Percentiles rank a stretch among this genome's conserved stretches.
These are phyloP conservation scores for Parathielavia appendiculata DNA, from an alignment of 495 filamentous ascomycete species.

Conservation along the genomic window DNA sequence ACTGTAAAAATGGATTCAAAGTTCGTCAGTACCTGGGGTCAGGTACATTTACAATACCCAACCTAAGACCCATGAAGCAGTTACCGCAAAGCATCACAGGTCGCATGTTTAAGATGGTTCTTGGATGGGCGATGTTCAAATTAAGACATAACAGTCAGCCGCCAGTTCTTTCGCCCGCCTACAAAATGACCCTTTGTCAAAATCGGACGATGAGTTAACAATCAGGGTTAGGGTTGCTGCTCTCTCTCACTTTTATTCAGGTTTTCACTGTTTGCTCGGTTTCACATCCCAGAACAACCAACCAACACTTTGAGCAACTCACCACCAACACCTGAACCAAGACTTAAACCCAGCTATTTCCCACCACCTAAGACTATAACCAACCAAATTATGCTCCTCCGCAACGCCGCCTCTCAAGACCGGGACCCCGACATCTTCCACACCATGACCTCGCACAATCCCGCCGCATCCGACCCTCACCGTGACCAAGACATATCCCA, in stretches of 20 bases:
- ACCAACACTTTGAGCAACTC: background rate
- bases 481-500: background rate
- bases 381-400: slow-evolving; percentile 23
- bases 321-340: background rate
- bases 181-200: too few species aligned
- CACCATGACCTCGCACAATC: slow-evolving; percentile 20
- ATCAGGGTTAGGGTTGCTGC: slow-evolving; percentile 5
- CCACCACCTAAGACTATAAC: background rate
- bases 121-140: too few species aligned
- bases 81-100: too few species aligned
- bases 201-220: background rate
- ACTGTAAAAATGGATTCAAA: too few species aligned
- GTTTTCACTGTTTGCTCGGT: slow-evolving; percentile 3
- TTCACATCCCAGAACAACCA: background rate
- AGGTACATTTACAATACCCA: too few species aligned
- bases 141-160: too few species aligned
- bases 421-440: slow-evolving; percentile 22
- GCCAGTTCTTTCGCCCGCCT: too few species aligned
- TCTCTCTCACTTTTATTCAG: background rate
- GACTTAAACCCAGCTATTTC: background rate
- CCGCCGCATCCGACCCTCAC: background rate
- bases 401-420: slow-evolving; percentile 12
- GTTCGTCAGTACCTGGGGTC: too few species aligned
- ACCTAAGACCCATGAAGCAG: too few species aligned
- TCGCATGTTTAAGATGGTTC: too few species aligned